Base-by-base conservation (phyloP, 768 basidiomycete genomes). In the Lepiota venenata region DNA sequence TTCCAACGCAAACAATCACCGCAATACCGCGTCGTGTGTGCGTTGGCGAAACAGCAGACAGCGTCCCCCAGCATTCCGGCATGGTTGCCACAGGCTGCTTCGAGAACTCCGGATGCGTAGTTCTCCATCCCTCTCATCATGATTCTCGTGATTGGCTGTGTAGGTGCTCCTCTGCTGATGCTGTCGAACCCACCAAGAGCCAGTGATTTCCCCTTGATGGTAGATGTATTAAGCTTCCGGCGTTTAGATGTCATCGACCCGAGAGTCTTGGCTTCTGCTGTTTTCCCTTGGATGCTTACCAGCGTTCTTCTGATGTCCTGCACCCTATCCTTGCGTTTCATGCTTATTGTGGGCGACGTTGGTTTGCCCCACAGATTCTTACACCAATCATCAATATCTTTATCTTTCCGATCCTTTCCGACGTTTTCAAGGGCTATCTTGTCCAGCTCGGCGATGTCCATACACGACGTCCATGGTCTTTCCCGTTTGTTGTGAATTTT, bases 401-500 rank as follows among this genome's bases (percentile, higher is more conserved):
- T 83, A 27, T 74, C 63, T 4, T 67, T 64, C 16, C 69, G 60
- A 52, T 86, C 85, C 46, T 74, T 74, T 3, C 86, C 85, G 8
- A 82, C 71, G 1, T 73, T 73, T 14, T 75, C 71, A 21, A 74
- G 75, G 0, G 87, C 88, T 52, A 84, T 75, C 2, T 66, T 64
- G 55, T 87, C 79, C 12, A 87, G 66, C 16, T 74, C 73, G 18
- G 75, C 67, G 2, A 85, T 69, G 20, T 74, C 71, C 27, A 77
- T 61, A 16, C 77, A 77, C 32, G 85, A 82, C 32, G 64, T 69
- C 85, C 88, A 91, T n/a, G 71, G 64, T 15, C 92, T 80, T 56
- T 92, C 88, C 20, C 64, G 67, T 0, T 71, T 61, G 6, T 85
- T 80, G 65, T 80, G 81, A 1, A 85, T 69, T 64, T 93, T 94